A percentile compares a stretch with the other conserved stretches of the same genome.
Conservation (phyloP, 345 rosid genomes). For the Ceriops tagal region DNA sequence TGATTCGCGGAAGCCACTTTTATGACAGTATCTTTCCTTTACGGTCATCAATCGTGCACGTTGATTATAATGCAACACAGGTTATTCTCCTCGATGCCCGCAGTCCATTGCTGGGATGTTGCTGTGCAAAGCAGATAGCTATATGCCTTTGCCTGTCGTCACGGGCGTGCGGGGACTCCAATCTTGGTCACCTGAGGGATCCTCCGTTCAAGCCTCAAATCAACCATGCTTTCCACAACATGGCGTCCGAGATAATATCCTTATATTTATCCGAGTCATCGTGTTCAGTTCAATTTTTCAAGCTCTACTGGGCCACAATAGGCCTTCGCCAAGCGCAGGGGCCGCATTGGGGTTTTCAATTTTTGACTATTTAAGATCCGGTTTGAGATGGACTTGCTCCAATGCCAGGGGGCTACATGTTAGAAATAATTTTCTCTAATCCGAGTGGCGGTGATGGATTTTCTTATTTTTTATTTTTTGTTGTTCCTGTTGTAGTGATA, state of each 20-base stretch:
- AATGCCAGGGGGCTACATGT: constrained; percentile 2
- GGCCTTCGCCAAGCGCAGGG: not conserved
- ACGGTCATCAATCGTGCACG: constrained; percentile 8
- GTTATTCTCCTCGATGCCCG: not conserved
- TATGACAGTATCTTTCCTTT: not conserved
- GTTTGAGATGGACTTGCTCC: constrained; percentile 8
- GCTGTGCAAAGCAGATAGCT: constrained; percentile 13
- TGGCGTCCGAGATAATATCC: not conserved
- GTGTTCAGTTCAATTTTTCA: not conserved
- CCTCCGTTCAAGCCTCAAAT: not conserved
- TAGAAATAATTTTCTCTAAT: not conserved
- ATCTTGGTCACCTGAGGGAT: constrained; percentile 21
- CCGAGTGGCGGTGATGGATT: too few species aligned
- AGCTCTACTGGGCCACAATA: not conserved
- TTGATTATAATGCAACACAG: not conserved
- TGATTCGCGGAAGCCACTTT: not conserved
- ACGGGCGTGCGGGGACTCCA: constrained; percentile 18
- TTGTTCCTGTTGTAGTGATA: too few species aligned
- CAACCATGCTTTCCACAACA: too few species aligned
- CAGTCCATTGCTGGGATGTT: not conserved
- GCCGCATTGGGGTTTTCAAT: not conserved
- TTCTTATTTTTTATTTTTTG: too few species aligned
- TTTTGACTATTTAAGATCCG: not conserved
- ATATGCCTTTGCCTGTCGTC: not conserved
- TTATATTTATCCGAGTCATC: not conserved